A percentile compares a stretch with the other conserved stretches of the same genome.
Evolutionary conservation across 257 asterid species (phyloP).

Genomic region (Fraxinus anomala): DNA sequence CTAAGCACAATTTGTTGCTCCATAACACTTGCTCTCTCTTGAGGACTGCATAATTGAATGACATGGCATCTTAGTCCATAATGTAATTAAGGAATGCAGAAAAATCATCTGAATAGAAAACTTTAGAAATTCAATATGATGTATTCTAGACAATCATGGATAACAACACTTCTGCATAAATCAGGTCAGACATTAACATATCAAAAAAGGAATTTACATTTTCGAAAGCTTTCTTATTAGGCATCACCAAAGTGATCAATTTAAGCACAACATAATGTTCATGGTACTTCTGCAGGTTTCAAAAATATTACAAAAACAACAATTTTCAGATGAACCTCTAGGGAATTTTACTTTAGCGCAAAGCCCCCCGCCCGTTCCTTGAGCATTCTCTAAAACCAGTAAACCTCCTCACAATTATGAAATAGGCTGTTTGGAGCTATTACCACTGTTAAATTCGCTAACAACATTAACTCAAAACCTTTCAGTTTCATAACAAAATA

Average conservation of each 20-base stretch:
- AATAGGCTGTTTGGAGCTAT: background rate
- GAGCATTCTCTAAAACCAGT: background rate
- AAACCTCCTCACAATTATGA: background rate
- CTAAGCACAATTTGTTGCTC: constrained; percentile 82
- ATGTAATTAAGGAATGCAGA: background rate
- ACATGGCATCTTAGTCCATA: background rate
- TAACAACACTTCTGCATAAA: background rate
- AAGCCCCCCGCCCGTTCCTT: background rate
- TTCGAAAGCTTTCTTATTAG: background rate
- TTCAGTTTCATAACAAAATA: background rate
- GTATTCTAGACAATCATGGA: background rate
- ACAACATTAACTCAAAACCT: background rate
- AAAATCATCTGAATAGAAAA: background rate
- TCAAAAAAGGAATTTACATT: background rate
- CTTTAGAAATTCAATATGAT: background rate
- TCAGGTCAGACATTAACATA: background rate
- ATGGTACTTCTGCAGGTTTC: background rate
- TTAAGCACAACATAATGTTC: background rate
- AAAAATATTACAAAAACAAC: background rate
- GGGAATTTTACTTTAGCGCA: background rate
- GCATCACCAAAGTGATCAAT: too few relatives aligned
- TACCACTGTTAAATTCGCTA: background rate
- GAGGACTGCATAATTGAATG: constrained; percentile 57
- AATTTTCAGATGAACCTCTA: background rate
- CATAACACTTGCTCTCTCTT: constrained; percentile 75